Evolutionary conservation across 2,329 filamentous ascomycete genomes (phyloP).

Genomic region (Diplodia corticola): DNA sequence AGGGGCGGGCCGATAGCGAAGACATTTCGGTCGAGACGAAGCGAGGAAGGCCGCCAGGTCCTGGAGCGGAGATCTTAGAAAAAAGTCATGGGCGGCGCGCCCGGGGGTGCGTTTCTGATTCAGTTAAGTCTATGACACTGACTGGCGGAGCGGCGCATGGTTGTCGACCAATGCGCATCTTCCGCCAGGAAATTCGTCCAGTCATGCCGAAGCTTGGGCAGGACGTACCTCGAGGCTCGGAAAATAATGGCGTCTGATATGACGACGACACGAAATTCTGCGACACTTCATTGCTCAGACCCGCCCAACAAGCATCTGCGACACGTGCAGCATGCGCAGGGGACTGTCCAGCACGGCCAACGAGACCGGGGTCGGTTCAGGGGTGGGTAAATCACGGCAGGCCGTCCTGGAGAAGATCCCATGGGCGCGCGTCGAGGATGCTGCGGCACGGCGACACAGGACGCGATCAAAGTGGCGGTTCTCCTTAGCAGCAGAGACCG

Average conservation of each 20-base stretch:
- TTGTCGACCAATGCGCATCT: background rate
- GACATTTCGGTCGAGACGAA: conserved; percentile 2
- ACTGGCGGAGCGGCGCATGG: background rate
- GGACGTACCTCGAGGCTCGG: background rate
- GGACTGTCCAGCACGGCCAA: conserved; percentile 12
- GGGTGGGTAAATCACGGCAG: conserved; percentile 19
- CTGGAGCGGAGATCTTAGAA: conserved; percentile 5
- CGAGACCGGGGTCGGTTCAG: background rate
- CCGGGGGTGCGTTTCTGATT: background rate
- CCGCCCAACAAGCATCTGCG: conserved; percentile 17
- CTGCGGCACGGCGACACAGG: background rate
- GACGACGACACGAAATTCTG: conserved; percentile 7
- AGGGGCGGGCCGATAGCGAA: conserved; percentile 19
- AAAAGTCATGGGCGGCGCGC: background rate
- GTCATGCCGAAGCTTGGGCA: conserved; percentile 14
- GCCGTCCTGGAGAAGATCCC: conserved; percentile 19
- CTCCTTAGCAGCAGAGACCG: conserved; percentile 16
- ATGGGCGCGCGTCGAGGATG: conserved; percentile 8
- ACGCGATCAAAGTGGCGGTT: conserved; percentile 4
- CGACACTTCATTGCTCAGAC: conserved; percentile 17
- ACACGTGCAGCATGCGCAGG: conserved; percentile 18
- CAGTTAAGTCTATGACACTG: conserved; percentile 9
- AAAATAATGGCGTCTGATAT: conserved; percentile 21
- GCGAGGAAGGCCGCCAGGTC: conserved; percentile 9
- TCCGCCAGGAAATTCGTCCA: conserved; percentile 4